These are phyloP conservation scores for Epichloe gansuensis DNA, from an alignment of 2,329 filamentous ascomycete genomes.

Conservation along the genomic window DNA sequence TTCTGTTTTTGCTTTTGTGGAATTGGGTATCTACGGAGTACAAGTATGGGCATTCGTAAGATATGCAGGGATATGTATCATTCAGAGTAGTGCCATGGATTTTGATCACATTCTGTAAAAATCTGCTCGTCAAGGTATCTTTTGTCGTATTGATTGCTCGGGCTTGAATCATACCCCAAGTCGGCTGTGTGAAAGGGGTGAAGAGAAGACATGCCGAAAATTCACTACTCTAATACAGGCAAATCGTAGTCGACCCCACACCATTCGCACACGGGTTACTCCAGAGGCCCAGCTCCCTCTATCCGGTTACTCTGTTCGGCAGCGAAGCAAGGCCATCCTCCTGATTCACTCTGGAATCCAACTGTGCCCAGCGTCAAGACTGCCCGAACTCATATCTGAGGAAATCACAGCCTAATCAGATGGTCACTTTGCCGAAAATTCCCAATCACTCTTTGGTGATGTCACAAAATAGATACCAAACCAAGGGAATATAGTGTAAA, in stretches of 20 bases:
- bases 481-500: neutral
- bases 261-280: neutral
- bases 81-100: too few species aligned
- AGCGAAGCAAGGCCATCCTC: neutral
- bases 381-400: neutral
- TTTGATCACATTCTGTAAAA: too few species aligned
- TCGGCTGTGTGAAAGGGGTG: too few species aligned
- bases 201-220: neutral
- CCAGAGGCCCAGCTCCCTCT: neutral
- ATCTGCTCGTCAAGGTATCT: too few species aligned
- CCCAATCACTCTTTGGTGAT: neutral
- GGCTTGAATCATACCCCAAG: too few species aligned
- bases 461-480: neutral
- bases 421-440: neutral
- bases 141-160: too few species aligned
- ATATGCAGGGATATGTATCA: too few species aligned
- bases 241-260: constrained; percentile 3
- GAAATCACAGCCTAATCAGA: neutral
- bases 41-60: too few species aligned
- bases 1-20: neutral
- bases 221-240: constrained; percentile 6
- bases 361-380: neutral
- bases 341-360: neutral
- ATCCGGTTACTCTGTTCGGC: neutral
- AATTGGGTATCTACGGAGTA: too few species aligned